These are phyloP conservation scores for Vigna unguiculata DNA, from an alignment of 306 rosid species.

Conservation along the genomic window DNA sequence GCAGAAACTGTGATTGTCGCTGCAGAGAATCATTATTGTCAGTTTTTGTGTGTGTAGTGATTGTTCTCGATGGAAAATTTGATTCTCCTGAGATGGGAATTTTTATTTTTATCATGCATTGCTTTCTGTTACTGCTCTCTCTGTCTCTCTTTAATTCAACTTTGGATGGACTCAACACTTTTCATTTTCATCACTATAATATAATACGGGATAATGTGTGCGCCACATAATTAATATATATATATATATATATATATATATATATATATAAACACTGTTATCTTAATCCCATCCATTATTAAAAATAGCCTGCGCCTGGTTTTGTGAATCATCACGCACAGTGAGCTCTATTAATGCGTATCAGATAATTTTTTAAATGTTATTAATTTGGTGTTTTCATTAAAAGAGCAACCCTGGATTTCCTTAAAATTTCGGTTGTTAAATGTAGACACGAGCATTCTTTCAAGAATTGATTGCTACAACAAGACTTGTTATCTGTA, in stretches of 20 bases:
- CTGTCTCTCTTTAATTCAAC: conserved; percentile 9
- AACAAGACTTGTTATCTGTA: too few species aligned
- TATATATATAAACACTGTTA: not conserved
- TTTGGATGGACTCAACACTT: conserved; percentile 3
- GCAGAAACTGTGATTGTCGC: not conserved
- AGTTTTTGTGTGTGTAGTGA: conserved; percentile 27
- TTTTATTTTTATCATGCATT: conserved; percentile 36
- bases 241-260: not conserved
- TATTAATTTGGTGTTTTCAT: not conserved
- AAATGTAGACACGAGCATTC: not conserved
- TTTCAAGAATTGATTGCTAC: not conserved
- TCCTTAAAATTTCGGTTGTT: not conserved
- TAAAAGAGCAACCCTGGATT: not conserved
- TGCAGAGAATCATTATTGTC: conserved; percentile 8
- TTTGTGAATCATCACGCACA: not conserved
- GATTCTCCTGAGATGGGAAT: conserved; percentile 28
- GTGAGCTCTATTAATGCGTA: not conserved
- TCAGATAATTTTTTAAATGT: not conserved
- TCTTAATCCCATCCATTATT: not conserved
- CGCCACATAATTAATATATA: not conserved
- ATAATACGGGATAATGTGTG: not conserved
- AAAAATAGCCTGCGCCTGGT: not conserved
- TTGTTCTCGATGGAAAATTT: conserved; percentile 20
- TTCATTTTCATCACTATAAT: not conserved
- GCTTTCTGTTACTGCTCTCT: conserved; percentile 19